phyloP scores from a whole-genome alignment of 768 basidiomycete genomes.

The Clitopilus passeckerianus region DNA sequence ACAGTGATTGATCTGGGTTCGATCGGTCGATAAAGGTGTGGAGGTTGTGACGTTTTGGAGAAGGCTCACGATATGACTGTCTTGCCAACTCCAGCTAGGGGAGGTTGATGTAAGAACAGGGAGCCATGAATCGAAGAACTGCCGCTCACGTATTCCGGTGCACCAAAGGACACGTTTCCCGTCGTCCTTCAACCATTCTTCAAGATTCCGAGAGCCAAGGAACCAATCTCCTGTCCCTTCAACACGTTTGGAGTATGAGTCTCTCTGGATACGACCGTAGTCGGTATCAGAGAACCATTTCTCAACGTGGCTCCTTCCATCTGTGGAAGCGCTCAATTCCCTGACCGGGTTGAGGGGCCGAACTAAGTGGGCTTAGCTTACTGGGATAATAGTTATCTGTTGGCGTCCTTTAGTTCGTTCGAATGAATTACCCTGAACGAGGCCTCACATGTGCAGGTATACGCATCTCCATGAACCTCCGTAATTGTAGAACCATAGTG shows the following conservation, averaged over 20 bases:
- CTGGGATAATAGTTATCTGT: background rate
- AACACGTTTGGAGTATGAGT: background rate
- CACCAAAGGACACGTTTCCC: background rate
- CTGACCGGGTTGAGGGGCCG: too few species aligned
- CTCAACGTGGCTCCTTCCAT: background rate
- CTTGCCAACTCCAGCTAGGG: background rate
- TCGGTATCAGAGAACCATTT: background rate
- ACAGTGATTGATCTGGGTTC: background rate
- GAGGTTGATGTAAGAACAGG: background rate
- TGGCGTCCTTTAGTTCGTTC: too few species aligned
- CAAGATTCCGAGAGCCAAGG: background rate
- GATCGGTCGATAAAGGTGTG: too few species aligned
- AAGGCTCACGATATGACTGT: background rate
- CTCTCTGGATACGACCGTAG: background rate
- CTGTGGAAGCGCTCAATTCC: background rate
- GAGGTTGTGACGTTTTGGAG: too few species aligned
- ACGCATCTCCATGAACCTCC: background rate
- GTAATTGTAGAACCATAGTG: background rate
- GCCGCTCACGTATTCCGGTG: background rate
- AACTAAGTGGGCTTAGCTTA: background rate
- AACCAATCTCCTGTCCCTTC: background rate
- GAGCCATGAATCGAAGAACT: too few species aligned
- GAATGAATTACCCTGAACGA: too few species aligned
- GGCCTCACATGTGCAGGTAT: too few species aligned
- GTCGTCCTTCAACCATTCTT: background rate